These are phyloP conservation scores for Gymnopilus dilepis DNA, from an alignment of 768 basidiomycete species.

Conservation along the genomic window DNA sequence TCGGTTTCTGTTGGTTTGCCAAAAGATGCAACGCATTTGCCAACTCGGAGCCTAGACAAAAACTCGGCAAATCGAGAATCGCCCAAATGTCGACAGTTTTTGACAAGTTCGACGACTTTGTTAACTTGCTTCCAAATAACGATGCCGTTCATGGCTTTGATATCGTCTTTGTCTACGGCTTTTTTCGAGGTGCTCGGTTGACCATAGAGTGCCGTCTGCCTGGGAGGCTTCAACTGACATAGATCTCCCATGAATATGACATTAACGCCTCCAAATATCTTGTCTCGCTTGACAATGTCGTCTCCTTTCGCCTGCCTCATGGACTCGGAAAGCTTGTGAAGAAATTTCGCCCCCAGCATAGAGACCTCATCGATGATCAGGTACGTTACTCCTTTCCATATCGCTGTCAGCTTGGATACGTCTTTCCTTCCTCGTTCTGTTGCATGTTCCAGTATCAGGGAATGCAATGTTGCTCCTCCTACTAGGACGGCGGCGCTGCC, in stretches of 20 bases:
- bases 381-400: neutral
- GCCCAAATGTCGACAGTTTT: constrained; percentile 17
- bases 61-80: constrained; percentile 1
- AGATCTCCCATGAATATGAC: neutral
- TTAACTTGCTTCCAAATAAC: constrained; percentile 18
- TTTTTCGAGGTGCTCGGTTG: too few relatives aligned
- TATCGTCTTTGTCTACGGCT: too few relatives aligned
- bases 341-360: neutral
- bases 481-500: neutral
- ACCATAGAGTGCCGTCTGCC: too few relatives aligned
- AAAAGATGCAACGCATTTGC: too few relatives aligned
- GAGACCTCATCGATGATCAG: neutral
- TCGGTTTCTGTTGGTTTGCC: too few relatives aligned
- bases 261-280: neutral
- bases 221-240: neutral
- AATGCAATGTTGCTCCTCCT: neutral
- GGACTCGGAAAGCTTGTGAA: neutral
- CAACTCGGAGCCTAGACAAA: too few relatives aligned
- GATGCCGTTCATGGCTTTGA: constrained; percentile 7
- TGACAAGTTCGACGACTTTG: constrained; percentile 13
- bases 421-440: neutral
- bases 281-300: neutral
- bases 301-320: neutral
- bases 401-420: neutral
- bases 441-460: neutral